Evolutionary conservation across 495 filamentous ascomycete genomes (phyloP).

Genomic region (Polyplosphaeria fusca): DNA sequence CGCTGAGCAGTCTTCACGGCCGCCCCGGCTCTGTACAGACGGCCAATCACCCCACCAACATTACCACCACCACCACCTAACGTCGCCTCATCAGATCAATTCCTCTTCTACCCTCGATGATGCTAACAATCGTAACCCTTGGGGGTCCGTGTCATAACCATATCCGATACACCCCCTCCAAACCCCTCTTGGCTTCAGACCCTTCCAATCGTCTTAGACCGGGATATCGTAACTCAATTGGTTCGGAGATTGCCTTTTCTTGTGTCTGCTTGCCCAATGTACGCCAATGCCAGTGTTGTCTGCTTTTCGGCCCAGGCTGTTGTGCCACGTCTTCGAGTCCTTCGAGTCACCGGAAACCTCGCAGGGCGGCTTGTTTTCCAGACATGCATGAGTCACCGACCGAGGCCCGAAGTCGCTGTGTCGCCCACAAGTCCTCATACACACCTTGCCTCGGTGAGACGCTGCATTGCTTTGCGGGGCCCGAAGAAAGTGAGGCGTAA

Average conservation of each 20-base stretch:
- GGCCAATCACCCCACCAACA: background rate
- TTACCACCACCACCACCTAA: constrained; percentile 3
- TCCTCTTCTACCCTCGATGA: too few species aligned
- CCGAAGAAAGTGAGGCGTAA: background rate
- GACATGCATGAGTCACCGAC: constrained; percentile 19
- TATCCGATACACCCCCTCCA: too few species aligned
- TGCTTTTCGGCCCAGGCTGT: constrained; percentile 6
- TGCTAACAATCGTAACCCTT: too few species aligned
- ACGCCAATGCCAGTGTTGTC: background rate
- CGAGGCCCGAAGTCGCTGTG: constrained; percentile 3
- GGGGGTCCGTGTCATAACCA: too few species aligned
- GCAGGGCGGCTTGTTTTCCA: constrained; percentile 14
- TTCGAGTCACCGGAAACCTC: constrained; percentile 9
- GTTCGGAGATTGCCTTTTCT: background rate
- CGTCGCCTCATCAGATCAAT: too few species aligned
- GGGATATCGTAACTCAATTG: constrained; percentile 5
- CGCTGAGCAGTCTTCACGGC: too few species aligned
- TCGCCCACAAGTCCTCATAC: too few species aligned
- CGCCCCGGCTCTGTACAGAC: too few species aligned
- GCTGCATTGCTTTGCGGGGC: too few species aligned
- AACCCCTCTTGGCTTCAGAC: too few species aligned
- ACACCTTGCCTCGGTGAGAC: too few species aligned
- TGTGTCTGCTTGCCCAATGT: constrained; percentile 7
- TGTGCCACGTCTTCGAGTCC: background rate
- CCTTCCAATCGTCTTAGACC: too few species aligned